Evolutionary conservation across 495 filamentous ascomycete species (phyloP).

Genomic region (Apiosordaria backusii): DNA sequence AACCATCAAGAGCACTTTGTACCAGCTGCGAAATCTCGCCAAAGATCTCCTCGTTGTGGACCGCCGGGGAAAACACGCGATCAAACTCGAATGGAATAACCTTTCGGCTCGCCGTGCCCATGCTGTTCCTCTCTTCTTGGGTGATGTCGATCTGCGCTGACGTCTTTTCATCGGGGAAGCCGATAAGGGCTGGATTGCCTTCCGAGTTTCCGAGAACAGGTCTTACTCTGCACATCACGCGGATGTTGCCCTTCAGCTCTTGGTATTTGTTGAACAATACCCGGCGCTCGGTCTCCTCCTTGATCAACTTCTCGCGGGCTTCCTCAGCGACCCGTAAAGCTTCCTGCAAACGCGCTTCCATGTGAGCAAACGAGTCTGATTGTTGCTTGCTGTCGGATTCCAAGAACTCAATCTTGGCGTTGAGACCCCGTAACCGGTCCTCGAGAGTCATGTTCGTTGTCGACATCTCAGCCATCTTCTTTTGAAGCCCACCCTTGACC

Average conservation of each 20-base stretch:
- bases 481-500: slow-evolving; percentile 26
- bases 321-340: slow-evolving; percentile 64
- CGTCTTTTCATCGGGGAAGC: slow-evolving; percentile 76
- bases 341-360: slow-evolving; percentile 73
- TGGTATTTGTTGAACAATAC: slow-evolving; percentile 97
- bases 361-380: slow-evolving; percentile 69
- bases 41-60: slow-evolving; percentile 83
- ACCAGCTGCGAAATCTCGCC: slow-evolving; percentile 97
- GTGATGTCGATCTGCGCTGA: slow-evolving; percentile 80
- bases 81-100: slow-evolving; percentile 89
- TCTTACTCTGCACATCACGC: slow-evolving; percentile 96
- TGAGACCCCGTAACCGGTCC: slow-evolving; percentile 66
- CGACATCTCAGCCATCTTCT: slow-evolving; percentile 61
- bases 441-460: slow-evolving; percentile 66
- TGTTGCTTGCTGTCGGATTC: slow-evolving; percentile 85
- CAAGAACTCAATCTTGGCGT: slow-evolving; percentile 77
- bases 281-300: slow-evolving; percentile 84
- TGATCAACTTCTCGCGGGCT: slow-evolving; percentile 77
- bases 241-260: slow-evolving; percentile 98
- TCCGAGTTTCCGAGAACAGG: slow-evolving; percentile 62
- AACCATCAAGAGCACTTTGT: slow-evolving; percentile 92
- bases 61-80: slow-evolving; percentile 76
- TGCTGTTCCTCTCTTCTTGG: slow-evolving; percentile 75
- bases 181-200: slow-evolving; percentile 61
- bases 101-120: slow-evolving; percentile 70